Base-by-base conservation (phyloP, 164 flowering plant genomes). In the Stephania yunnanensis region DNA sequence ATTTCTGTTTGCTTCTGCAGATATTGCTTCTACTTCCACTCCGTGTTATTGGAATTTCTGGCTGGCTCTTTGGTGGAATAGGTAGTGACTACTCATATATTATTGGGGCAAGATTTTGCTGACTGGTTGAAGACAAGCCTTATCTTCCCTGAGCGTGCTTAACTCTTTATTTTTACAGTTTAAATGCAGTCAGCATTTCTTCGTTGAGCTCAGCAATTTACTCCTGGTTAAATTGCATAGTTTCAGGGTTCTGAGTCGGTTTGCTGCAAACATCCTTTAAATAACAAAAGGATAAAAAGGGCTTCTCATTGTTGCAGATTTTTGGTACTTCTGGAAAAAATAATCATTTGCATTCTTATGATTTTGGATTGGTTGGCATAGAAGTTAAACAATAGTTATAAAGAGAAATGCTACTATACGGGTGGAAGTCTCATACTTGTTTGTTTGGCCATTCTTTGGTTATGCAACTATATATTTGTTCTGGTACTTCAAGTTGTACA, bases 351-450 rank as follows among this genome's bases (percentile, higher is more conserved):
- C 9, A 58, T 13, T 74, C 64, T 48, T 63, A 48, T 74, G 65
- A 52, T 63, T 70, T 64, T 48, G 48, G 45, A 17, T 74, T 73
- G 61, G 42, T 30, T 50, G 55, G 55, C 55, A 50, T 8, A 50
- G 55, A 10, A 15, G 11, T 1, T 50, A 50, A 15, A 50, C 11
- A 11, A 50, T 50, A 50, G 55, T 15, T 58, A 58, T 58, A 68
- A 71, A 73, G 52, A 68, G 76, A 81, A 75, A 82, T 87, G 89
- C 73, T 82, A 76, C 78, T 70, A 44, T 82, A 80, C 78, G 81
- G 82, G 87, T 82, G 79, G 83, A 83, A 83, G 36, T 83, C 80
- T 67, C 83, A 76, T 80, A 78, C 72, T 68, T 46, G 63, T 66
- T 76, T 86, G 79, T 70, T 46, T 64, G 67, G 52, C 42, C 69